A percentile compares a stretch with the other conserved stretches of the same genome.
phyloP scores from a whole-genome alignment of 495 filamentous ascomycete genomes.

The Penicillium samsonianum region DNA sequence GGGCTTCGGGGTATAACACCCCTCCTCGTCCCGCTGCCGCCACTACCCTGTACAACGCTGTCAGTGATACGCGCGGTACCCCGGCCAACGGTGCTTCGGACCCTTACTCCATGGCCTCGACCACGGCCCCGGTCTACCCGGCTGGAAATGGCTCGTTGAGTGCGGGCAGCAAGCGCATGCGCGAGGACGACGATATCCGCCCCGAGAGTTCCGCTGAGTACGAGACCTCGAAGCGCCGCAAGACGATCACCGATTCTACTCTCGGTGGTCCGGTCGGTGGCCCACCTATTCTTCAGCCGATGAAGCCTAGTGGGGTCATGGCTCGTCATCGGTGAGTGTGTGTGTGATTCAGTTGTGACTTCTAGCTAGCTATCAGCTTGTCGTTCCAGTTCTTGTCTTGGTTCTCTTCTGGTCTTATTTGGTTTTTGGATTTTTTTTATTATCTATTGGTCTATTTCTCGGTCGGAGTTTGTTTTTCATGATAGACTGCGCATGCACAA shows the following conservation, averaged over 20 bases:
- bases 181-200: constrained; percentile 74
- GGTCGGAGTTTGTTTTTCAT: constrained; percentile 15
- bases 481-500: constrained; percentile 17
- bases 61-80: constrained; percentile 76
- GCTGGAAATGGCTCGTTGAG: constrained; percentile 64
- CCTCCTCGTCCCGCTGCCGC: constrained; percentile 73
- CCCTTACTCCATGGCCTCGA: constrained; percentile 62
- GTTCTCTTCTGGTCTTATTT: background rate
- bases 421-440: background rate
- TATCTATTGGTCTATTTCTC: constrained; percentile 4
- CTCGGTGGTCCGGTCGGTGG: constrained; percentile 50
- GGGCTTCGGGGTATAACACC: constrained; percentile 75
- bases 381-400: constrained; percentile 14
- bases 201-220: constrained; percentile 66
- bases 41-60: constrained; percentile 86
- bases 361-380: constrained; percentile 6
- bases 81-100: constrained; percentile 68
- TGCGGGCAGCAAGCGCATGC: constrained; percentile 72
- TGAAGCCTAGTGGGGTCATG: constrained; percentile 46
- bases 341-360: constrained; percentile 8
- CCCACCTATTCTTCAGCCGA: constrained; percentile 43
- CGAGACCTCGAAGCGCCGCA: constrained; percentile 74
- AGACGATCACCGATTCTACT: constrained; percentile 68
- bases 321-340: constrained; percentile 42
- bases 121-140: constrained; percentile 57